These are phyloP conservation scores for Zanthoxylum bungeanum DNA, from an alignment of 345 rosid genomes.

Conservation along the genomic window DNA sequence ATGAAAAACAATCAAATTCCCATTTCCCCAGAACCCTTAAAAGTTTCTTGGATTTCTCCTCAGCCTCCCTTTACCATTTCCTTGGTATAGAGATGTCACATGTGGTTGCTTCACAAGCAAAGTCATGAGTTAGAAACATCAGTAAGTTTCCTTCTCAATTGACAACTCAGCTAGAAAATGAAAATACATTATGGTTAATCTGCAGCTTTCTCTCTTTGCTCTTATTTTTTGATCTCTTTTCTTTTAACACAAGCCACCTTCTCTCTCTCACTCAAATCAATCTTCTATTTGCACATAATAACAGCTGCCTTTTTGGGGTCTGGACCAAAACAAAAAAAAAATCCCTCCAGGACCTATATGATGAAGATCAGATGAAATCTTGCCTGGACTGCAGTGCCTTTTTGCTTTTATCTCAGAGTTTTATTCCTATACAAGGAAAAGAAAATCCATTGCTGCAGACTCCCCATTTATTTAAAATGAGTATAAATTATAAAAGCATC, in stretches of 20 bases:
- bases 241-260: slow-evolving; percentile 22
- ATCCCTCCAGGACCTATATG: slow-evolving; percentile 13
- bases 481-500: slow-evolving; percentile 18
- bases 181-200: slow-evolving; percentile 1
- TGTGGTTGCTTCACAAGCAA: slow-evolving; percentile 31
- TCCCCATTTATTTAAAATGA: slow-evolving; percentile 9
- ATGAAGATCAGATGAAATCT: slow-evolving; percentile 23
- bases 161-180: slow-evolving; percentile 34
- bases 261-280: slow-evolving; percentile 12
- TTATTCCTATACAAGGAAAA: slow-evolving; percentile 20
- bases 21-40: slow-evolving; percentile 25
- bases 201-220: slow-evolving; percentile 1
- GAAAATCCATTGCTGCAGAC: slow-evolving; percentile 24
- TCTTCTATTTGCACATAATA: slow-evolving; percentile 6
- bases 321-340: not conserved
- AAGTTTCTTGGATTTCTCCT: slow-evolving; percentile 28
- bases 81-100: slow-evolving; percentile 16
- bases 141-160: slow-evolving; percentile 7
- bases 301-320: slow-evolving; percentile 19
- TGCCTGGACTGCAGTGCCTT: slow-evolving; percentile 35
- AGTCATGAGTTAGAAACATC: slow-evolving; percentile 18
- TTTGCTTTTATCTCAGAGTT: slow-evolving; percentile 9
- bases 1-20: slow-evolving; percentile 4
- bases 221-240: too few species aligned
- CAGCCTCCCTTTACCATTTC: slow-evolving; percentile 1